These are phyloP conservation scores for Sporothrix humicola DNA, from an alignment of 2,329 filamentous ascomycete genomes.

Conservation along the genomic window DNA sequence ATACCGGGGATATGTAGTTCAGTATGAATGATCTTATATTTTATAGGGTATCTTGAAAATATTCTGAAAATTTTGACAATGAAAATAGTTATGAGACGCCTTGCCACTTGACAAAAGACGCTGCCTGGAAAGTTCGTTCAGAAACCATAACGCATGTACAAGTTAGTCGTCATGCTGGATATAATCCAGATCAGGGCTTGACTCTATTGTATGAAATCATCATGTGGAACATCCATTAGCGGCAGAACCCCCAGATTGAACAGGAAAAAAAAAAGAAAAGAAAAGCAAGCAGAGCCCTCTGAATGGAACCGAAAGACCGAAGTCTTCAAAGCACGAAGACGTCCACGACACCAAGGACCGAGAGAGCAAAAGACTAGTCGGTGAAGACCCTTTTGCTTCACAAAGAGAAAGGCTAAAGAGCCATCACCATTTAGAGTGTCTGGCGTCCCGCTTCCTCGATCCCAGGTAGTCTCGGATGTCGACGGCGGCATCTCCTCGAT, in stretches of 20 bases:
- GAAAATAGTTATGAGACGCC: no score
- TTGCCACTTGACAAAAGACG: constrained; percentile 35
- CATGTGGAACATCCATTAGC: constrained; percentile 67
- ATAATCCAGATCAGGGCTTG: constrained; percentile 83
- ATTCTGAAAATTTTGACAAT: no score
- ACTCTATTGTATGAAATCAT: constrained; percentile 96
- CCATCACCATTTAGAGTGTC: constrained; percentile 35
- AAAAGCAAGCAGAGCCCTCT: constrained; percentile 34
- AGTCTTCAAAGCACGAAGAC: constrained; percentile 12
- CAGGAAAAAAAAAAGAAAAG: constrained; percentile 38
- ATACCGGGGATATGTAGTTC: neutral
- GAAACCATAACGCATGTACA: constrained; percentile 49
- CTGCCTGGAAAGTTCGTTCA: constrained; percentile 44
- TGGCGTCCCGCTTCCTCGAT: constrained; percentile 31
- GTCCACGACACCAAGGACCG: neutral
- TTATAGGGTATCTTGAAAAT: no score
- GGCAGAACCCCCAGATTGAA: constrained; percentile 36
- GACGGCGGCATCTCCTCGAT: neutral
- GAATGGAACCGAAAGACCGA: constrained; percentile 45
- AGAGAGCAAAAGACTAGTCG: constrained; percentile 27
- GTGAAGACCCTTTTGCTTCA: neutral
- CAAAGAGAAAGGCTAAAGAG: constrained; percentile 2
- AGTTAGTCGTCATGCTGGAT: constrained; percentile 51
- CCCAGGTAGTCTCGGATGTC: neutral
- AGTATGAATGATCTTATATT: no score